Conservation (phyloP, 2,329 filamentous ascomycete species). For the Diplodia sapinea region DNA sequence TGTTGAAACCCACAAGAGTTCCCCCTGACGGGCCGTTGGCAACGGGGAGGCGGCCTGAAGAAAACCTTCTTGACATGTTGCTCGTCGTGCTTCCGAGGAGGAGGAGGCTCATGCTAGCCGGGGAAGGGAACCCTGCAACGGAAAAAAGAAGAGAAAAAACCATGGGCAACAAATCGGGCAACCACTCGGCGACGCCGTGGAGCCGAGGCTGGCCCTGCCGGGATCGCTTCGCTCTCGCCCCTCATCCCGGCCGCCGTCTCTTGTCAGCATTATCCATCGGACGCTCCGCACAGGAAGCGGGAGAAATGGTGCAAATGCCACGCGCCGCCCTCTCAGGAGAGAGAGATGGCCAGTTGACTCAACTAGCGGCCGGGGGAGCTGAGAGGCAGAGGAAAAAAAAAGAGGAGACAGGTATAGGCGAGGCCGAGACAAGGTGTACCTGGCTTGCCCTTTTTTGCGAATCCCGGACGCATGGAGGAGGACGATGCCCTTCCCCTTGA, state of each 20-base stretch:
- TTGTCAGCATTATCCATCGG: background rate
- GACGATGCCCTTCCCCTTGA: background rate
- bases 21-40: background rate
- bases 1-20: background rate
- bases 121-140: background rate
- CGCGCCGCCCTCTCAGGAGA: constrained; percentile 3
- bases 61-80: background rate
- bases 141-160: background rate
- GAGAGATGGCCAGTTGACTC: background rate
- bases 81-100: background rate
- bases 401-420: constrained; percentile 11
- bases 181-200: constrained; percentile 12
- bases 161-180: background rate
- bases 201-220: background rate
- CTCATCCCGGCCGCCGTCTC: background rate
- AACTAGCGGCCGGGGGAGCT: background rate
- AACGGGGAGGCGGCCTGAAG: constrained; percentile 4
- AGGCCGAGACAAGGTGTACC: constrained; percentile 23
- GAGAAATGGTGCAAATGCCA: background rate
- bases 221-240: background rate
- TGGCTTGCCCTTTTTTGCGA: constrained; percentile 1
- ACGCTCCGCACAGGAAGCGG: background rate
- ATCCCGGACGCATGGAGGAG: background rate
- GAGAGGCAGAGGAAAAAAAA: background rate
- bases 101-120: background rate